Evolutionary conservation across 306 rosid genomes (phyloP).

Genomic region (Ochetophila trinervis): DNA sequence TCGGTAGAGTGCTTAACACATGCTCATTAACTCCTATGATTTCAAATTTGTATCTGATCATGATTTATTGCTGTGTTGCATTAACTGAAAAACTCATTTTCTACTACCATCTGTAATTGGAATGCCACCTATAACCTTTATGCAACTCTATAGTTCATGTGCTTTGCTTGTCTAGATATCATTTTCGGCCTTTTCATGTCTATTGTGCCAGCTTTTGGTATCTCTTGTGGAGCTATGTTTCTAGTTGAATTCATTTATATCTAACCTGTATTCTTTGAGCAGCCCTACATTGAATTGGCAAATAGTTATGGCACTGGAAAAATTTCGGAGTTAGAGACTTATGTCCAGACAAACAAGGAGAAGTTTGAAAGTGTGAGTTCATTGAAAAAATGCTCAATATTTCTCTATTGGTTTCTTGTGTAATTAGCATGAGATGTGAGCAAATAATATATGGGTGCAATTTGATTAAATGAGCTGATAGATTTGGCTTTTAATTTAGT

Average conservation of each 20-base stretch:
- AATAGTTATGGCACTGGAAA: slow-evolving; percentile 45
- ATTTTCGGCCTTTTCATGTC: background rate
- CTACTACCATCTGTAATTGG: background rate
- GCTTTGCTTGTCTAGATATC: background rate
- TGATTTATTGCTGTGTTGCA: too few species aligned
- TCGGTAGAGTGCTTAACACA: too few species aligned
- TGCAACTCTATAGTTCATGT: background rate
- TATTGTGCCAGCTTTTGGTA: background rate
- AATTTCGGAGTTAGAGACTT: slow-evolving; percentile 44
- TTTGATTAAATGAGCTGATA: background rate
- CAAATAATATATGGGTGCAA: background rate
- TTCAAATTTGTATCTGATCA: background rate
- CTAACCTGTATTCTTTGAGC: slow-evolving; percentile 22
- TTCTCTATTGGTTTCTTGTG: background rate
- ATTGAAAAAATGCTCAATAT: background rate
- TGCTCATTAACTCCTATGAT: too few species aligned
- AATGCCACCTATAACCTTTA: background rate
- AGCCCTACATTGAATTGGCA: slow-evolving; percentile 72
- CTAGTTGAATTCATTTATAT: slow-evolving; percentile 1
- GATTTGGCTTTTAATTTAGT: background rate
- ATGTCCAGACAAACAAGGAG: slow-evolving; percentile 41
- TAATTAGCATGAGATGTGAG: background rate
- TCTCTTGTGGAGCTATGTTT: background rate
- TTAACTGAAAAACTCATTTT: background rate
- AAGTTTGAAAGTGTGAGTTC: slow-evolving; percentile 61